These are phyloP conservation scores for Rhizophora apiculata DNA, from an alignment of 345 rosid species.

Conservation along the genomic window DNA sequence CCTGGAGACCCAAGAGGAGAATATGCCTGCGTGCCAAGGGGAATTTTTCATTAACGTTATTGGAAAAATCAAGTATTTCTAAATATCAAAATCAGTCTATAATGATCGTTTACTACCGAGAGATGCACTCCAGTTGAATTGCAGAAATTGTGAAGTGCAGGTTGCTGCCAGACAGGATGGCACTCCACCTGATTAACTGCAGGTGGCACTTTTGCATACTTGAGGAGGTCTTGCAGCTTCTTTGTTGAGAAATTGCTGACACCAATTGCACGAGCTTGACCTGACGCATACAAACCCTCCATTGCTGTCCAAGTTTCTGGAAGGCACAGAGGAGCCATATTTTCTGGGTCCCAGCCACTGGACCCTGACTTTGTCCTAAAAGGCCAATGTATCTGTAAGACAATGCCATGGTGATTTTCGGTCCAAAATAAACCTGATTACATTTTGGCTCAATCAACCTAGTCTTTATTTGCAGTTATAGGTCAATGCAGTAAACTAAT, in stretches of 20 bases:
- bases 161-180: constrained; percentile 64
- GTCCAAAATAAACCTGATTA: too few relatives aligned
- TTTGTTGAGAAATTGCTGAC: constrained; percentile 62
- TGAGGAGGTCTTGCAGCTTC: constrained; percentile 44
- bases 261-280: constrained; percentile 53
- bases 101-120: constrained; percentile 27
- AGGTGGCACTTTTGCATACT: constrained; percentile 42
- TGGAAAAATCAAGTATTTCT: background rate
- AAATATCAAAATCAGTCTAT: background rate
- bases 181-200: constrained; percentile 66
- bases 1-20: constrained; percentile 63
- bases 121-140: constrained; percentile 49
- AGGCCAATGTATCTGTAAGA: constrained; percentile 55
- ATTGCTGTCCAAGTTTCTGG: constrained; percentile 56
- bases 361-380: constrained; percentile 46
- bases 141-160: constrained; percentile 50
- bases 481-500: too few relatives aligned
- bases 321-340: constrained; percentile 45
- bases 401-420: constrained; percentile 2
- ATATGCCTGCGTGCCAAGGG: constrained; percentile 36
- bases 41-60: background rate
- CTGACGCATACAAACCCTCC: constrained; percentile 47
- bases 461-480: too few relatives aligned
- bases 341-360: constrained; percentile 40
- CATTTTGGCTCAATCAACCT: too few relatives aligned